Conservation (phyloP, 1,284 basidiomycete genomes). For the Ceratobasidium sp. region DNA sequence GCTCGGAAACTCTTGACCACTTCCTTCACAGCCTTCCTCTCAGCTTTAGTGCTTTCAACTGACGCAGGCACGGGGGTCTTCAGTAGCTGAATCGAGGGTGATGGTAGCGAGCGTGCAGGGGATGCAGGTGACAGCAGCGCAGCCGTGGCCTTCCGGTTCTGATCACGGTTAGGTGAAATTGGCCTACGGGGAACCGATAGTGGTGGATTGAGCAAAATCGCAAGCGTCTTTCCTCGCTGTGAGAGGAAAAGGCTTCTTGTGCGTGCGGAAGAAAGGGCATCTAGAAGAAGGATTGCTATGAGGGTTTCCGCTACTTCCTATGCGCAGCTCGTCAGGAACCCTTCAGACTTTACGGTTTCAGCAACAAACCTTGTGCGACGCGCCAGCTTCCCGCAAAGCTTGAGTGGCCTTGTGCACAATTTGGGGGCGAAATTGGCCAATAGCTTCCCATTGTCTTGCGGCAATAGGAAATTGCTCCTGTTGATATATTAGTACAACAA, state of each 20-base stretch:
- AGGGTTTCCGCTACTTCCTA: slow-evolving; percentile 82
- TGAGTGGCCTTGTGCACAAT: slow-evolving; percentile 86
- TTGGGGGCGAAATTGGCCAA: slow-evolving; percentile 85
- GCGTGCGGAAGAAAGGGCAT: slow-evolving; percentile 81
- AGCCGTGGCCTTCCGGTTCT: slow-evolving; percentile 58
- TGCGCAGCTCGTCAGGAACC: slow-evolving; percentile 15
- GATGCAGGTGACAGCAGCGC: slow-evolving; percentile 52
- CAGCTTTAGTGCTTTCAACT: slow-evolving; percentile 48
- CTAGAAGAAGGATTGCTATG: slow-evolving; percentile 84
- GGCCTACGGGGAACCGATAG: slow-evolving; percentile 45
- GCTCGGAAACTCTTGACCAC: slow-evolving; percentile 67
- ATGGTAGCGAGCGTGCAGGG: slow-evolving; percentile 46
- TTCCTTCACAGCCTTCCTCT: slow-evolving; percentile 59
- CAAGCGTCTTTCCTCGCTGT: slow-evolving; percentile 78
- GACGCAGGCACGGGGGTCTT: slow-evolving; percentile 34
- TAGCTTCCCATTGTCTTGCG: slow-evolving; percentile 89
- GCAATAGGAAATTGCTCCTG: slow-evolving; percentile 86
- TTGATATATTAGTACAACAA: slow-evolving; percentile 33
- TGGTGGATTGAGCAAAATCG: slow-evolving; percentile 60
- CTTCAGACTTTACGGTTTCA: slow-evolving; percentile 46
- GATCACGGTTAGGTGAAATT: slow-evolving; percentile 51
- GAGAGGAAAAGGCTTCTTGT: slow-evolving; percentile 76
- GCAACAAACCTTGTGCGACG: slow-evolving; percentile 22
- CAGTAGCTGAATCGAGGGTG: slow-evolving; percentile 49
- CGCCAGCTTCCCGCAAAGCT: slow-evolving; percentile 69